Base-by-base conservation (phyloP, 148 eudicot genomes). In the Diospyros kaki region DNA sequence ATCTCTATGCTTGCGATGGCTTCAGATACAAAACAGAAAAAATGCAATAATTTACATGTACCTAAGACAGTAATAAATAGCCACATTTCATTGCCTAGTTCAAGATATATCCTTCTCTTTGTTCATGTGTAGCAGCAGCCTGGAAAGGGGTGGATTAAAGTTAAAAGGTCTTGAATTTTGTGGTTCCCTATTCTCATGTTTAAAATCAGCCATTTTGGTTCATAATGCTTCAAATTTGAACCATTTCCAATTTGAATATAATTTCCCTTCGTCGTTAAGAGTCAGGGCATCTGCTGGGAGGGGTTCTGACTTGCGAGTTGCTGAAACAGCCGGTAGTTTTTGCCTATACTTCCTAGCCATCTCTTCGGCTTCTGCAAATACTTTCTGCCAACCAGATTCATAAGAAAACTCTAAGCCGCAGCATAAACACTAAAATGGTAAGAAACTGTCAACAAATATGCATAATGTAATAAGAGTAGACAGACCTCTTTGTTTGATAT, bases 241-340 rank as follows among this genome's bases (percentile, higher is more conserved):
- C 98, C 97, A 91, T 74, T 84, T 81, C 98, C 98, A 93, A 64
- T 93, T 93, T 51, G 98, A 83, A 77, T 83, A 93, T 1, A 88
- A 73, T 48, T 38, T 85, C 58, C 79, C 84, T 78, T 93, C 98
- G 68, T 91, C 84, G n/a, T 81, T 75, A 41, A 89, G 88, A 50
- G 82, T 76, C 45, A 87, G 63, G 62, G 77, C 68, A 58, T 79
- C 80, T 17, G 71, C 70, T 60, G 77, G 78, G 58, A 86, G 66
- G 45, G 85, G 80, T 53, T 87, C 85, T 41, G 80, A 71, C 72
- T 89, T 93, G 12, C 67, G 73, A 28, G 75, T 65, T 28, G 77
- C 48, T 48, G 86, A 81, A 72, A 82, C 15, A 4, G 76, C 42
- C 12, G 87, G 82, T 18, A 81, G 71, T 56, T 83, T 91, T 77